Base-by-base conservation (phyloP, 78 protist genomes). In the Dictyostelium brefeldianum region DNA sequence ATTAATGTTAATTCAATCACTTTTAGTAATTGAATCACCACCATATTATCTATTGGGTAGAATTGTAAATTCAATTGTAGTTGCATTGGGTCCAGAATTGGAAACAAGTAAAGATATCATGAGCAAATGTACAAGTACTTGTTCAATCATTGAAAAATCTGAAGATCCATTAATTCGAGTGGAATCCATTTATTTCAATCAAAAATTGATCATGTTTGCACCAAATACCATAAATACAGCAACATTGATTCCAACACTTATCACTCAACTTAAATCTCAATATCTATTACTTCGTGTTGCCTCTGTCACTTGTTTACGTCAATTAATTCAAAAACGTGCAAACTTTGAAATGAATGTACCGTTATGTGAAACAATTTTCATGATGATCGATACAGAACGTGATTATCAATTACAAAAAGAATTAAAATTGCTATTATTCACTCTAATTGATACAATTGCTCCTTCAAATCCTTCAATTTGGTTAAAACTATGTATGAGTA, bases 351-450 rank as follows among this genome's bases (percentile, higher is more conserved):
- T 83, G 25, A 80, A 85, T 47, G 59, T 77, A 22, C 77, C 77
- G 4, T 22, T 91, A 3, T 78, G 56, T 43, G 95, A 91, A 27
- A 74, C 56, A 18, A 31, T 91, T 4, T 91, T 91, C 27, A 81
- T 81, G 83, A 91, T 91, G 95, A 50, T 91, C 5, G 95, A 91
- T 48, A 83, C 83, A 0, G 95, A 91, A 54, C 43, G 83, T n/a
- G 95, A 91, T 29, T 27, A 48, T 15, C 53, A 91, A n/a, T 25
- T 82, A 15, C 83, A 77, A 53, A 81, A 83, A 43, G 95, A 91
- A 56, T 46, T 91, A 1, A 82, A 91, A 74, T 47, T 91, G 10
- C 53, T 89, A 53, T 18, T 79, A 4, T 70, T 77, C 57, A 50
- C 89, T 15, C 7, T 91, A 36, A 82, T 91, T 27, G 95, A 91